These are phyloP conservation scores for Xenosphaeropsis pyriputrescens DNA, from an alignment of 2,329 filamentous ascomycete genomes.

Conservation along the genomic window DNA sequence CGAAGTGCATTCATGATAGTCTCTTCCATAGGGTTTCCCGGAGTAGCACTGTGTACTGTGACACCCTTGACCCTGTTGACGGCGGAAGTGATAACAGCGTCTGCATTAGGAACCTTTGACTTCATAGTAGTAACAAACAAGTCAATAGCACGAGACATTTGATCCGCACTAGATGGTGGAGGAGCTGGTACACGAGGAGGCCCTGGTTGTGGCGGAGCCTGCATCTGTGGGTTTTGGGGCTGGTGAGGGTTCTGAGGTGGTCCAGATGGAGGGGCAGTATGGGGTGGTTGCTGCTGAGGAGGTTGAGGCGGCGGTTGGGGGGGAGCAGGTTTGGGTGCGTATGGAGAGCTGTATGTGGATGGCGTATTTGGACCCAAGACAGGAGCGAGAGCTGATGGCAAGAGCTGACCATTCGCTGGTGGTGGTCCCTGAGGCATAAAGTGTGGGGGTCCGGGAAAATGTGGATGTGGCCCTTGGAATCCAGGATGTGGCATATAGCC, in stretches of 20 bases:
- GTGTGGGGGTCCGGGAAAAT: constrained; percentile 3
- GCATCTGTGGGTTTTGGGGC: constrained; percentile 1
- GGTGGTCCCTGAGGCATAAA: constrained; percentile 1
- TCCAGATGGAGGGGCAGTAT: background rate
- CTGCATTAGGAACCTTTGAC: constrained; percentile 8
- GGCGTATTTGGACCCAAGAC: constrained; percentile 8
- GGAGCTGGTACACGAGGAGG: constrained; percentile 1
- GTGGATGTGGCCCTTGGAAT: constrained; percentile 5
- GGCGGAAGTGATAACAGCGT: constrained; percentile 15
- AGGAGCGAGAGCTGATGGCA: constrained; percentile 5
- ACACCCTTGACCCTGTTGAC: constrained; percentile 15
- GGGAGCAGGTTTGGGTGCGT: constrained; percentile 15
- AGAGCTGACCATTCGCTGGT: constrained; percentile 1
- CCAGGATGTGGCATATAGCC: constrained; percentile 8
- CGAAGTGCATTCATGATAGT: constrained; percentile 13
- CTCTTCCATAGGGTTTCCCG: constrained; percentile 8
- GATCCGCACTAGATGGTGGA: constrained; percentile 1
- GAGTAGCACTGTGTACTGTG: constrained; percentile 8
- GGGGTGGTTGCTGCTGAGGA: constrained; percentile 3
- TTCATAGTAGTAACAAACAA: constrained; percentile 11
- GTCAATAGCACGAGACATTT: constrained; percentile 7
- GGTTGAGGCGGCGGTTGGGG: constrained; percentile 3
- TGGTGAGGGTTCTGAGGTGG: constrained; percentile 3
- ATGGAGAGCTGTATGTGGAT: constrained; percentile 19
- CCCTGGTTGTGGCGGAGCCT: constrained; percentile 1